phyloP scores from a whole-genome alignment of 2,329 filamentous ascomycete genomes.

The Hawksworthiomyces lignivorus region DNA sequence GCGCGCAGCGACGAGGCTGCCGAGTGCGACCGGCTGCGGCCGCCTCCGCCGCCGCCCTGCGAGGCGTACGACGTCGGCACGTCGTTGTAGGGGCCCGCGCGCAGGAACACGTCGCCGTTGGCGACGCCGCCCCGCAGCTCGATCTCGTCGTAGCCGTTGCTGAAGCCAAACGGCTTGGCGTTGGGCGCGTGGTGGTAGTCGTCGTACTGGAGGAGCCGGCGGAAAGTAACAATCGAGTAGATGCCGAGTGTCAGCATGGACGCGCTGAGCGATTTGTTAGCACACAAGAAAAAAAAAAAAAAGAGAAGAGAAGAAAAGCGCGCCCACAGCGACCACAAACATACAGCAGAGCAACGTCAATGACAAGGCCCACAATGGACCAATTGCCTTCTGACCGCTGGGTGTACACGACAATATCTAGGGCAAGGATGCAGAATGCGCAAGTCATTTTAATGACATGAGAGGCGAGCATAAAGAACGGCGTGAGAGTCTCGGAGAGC shows the following conservation, averaged over 20 bases:
- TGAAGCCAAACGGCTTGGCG: constrained; percentile 41
- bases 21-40: constrained; percentile 11
- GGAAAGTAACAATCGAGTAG: constrained; percentile 41
- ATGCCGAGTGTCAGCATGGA: constrained; percentile 34
- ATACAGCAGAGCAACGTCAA: constrained; percentile 44
- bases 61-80: constrained; percentile 12
- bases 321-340: too few species aligned
- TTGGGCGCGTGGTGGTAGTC: constrained; percentile 43
- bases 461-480: constrained; percentile 45
- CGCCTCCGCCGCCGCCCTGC: constrained; percentile 5
- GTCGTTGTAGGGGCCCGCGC: constrained; percentile 12
- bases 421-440: constrained; percentile 36
- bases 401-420: constrained; percentile 46
- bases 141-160: constrained; percentile 19
- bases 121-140: constrained; percentile 19
- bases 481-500: constrained; percentile 42
- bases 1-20: constrained; percentile 3
- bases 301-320: too few species aligned
- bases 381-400: constrained; percentile 37
- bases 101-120: constrained; percentile 13
- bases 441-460: constrained; percentile 43
- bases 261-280: too few species aligned
- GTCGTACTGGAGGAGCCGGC: constrained; percentile 39
- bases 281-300: constrained; percentile 5
- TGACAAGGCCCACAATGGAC: constrained; percentile 38